A percentile compares a stretch with the other conserved stretches of the same genome.
These are phyloP conservation scores for Septoria linicola DNA, from an alignment of 2,329 filamentous ascomycete genomes.

Conservation along the genomic window DNA sequence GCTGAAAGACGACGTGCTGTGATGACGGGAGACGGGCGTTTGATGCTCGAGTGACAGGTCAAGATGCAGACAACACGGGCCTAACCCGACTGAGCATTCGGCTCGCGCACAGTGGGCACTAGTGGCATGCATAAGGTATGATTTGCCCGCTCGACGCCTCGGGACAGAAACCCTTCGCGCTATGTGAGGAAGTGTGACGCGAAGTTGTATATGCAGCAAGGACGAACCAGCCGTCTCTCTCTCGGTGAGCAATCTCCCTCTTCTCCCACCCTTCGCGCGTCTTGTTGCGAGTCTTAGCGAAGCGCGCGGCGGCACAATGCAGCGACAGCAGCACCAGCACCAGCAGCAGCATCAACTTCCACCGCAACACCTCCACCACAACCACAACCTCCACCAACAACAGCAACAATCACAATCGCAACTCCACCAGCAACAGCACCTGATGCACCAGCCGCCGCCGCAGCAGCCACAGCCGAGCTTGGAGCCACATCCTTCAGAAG, in stretches of 20 bases:
- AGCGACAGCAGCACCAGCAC: neutral
- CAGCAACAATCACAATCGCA: neutral
- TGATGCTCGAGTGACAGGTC: too few species aligned
- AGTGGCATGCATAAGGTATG: slow-evolving; percentile 2
- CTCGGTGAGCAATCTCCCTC: neutral
- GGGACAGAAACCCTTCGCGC: slow-evolving; percentile 13
- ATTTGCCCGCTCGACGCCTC: slow-evolving; percentile 14
- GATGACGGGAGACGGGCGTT: too few species aligned
- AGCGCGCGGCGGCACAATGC: neutral
- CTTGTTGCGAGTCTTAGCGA: too few species aligned
- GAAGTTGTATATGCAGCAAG: slow-evolving; percentile 12
- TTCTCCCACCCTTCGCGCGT: neutral
- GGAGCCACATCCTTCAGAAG: slow-evolving; percentile 16
- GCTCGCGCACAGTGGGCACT: slow-evolving; percentile 10
- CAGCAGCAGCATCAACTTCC: slow-evolving; percentile 4
- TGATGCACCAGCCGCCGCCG: slow-evolving; percentile 10
- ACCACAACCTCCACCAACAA: neutral
- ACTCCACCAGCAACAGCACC: slow-evolving; percentile 1
- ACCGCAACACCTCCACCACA: neutral
- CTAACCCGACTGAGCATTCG: slow-evolving; percentile 1
- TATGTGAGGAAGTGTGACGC: slow-evolving; percentile 15
- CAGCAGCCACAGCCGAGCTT: slow-evolving; percentile 16
- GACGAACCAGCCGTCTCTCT: slow-evolving; percentile 3
- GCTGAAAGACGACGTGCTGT: too few species aligned
- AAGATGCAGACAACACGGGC: neutral